Conservation (phyloP, 371 early-diverging fungal species). For the Mucor piriformis region DNA sequence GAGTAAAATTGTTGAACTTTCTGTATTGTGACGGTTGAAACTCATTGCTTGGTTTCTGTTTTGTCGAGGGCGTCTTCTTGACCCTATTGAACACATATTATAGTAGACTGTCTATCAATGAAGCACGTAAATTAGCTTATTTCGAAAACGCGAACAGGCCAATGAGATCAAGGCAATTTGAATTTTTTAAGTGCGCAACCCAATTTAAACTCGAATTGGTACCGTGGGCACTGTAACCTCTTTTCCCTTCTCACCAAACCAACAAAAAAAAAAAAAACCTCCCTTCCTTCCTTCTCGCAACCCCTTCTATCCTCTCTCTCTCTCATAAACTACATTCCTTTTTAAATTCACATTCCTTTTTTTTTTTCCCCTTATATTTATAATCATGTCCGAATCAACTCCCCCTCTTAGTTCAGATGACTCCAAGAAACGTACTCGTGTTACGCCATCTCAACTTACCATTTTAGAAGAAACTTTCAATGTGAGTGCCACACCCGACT, state of each 20-base stretch:
- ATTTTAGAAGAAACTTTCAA: constrained; percentile 77
- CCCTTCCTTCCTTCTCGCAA: constrained; percentile 6
- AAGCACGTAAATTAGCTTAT: no score
- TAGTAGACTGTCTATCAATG: no score
- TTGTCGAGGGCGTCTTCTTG: no score
- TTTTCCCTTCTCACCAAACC: neutral
- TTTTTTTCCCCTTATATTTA: constrained; percentile 1
- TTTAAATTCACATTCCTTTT: constrained; percentile 17
- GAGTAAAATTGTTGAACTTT: no score
- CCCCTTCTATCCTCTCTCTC: constrained; percentile 5
- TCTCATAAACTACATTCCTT: constrained; percentile 1
- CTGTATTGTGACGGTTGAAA: no score
- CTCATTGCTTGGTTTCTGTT: no score
- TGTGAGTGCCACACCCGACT: constrained; percentile 72
- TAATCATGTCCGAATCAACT: constrained; percentile 20
- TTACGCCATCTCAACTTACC: constrained; percentile 72
- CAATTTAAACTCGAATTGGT: no score
- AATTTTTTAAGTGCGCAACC: no score
- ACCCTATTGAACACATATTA: no score
- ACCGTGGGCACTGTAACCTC: neutral
- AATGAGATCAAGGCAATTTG: no score
- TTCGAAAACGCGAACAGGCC: no score
- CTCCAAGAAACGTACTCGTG: constrained; percentile 70
- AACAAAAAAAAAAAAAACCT: neutral
- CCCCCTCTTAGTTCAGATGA: constrained; percentile 21